A percentile compares a stretch with the other conserved stretches of the same genome.
Evolutionary conservation across 768 basidiomycete genomes (phyloP).

Genomic region (Mycena epipterygia): DNA sequence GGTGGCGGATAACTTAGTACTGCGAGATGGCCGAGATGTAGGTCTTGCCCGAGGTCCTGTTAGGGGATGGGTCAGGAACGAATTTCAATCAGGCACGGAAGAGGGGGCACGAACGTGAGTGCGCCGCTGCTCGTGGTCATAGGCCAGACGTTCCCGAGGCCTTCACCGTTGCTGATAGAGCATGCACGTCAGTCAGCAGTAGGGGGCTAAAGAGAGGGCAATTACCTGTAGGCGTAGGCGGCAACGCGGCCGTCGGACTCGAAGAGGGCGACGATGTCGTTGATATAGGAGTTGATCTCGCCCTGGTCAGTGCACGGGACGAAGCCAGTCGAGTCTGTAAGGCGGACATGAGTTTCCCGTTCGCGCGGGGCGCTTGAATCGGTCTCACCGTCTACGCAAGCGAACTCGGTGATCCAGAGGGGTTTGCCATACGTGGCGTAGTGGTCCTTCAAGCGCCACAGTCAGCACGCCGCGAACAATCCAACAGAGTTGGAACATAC

Average conservation of each 20-base stretch:
- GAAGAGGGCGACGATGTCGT: conserved; percentile 54
- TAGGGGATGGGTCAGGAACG: conserved; percentile 3
- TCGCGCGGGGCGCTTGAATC: background rate
- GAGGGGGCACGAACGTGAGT: conserved; percentile 26
- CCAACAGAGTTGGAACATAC: conserved; percentile 41
- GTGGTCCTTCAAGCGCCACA: conserved; percentile 49
- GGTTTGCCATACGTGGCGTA: conserved; percentile 61
- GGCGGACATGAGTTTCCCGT: background rate
- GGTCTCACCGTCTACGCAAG: conserved; percentile 59
- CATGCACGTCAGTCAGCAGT: background rate
- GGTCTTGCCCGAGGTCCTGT: conserved; percentile 30
- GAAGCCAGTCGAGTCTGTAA: conserved; percentile 53
- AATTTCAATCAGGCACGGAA: background rate
- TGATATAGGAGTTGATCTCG: conserved; percentile 59
- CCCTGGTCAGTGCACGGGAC: conserved; percentile 58
- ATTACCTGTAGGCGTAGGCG: conserved; percentile 57
- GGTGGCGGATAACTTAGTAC: conserved; percentile 27
- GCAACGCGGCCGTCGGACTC: conserved; percentile 51
- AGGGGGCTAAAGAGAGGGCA: too few species aligned
- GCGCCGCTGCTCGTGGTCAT: conserved; percentile 42
- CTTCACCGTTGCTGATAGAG: conserved; percentile 53
- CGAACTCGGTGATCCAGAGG: conserved; percentile 64
- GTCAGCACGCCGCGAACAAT: background rate
- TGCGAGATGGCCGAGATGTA: conserved; percentile 36
- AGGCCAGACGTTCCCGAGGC: conserved; percentile 62